Evolutionary conservation across 495 filamentous ascomycete species (phyloP).

Genomic region (Darksidea phi): DNA sequence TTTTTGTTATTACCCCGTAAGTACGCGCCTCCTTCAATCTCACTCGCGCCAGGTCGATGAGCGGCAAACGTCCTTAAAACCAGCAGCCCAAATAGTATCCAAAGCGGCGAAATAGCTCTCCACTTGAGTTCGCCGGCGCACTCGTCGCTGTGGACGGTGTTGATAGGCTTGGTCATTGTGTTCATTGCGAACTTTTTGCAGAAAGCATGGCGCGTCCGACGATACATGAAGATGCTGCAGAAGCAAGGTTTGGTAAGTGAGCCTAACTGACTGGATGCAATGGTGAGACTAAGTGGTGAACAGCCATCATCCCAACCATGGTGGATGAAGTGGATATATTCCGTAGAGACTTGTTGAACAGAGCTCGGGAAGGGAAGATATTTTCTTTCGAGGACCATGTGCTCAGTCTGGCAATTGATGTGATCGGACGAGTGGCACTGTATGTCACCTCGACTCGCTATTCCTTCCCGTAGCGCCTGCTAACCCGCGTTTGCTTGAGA

Average conservation of each 20-base stretch:
- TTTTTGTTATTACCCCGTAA: too few relatives aligned
- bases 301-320: slow-evolving; percentile 36
- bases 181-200: neutral
- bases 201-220: neutral
- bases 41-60: too few relatives aligned
- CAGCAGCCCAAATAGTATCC: too few relatives aligned
- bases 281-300: neutral
- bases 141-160: too few relatives aligned
- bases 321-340: slow-evolving; percentile 39
- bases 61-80: too few relatives aligned
- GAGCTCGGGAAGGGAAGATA: slow-evolving; percentile 28
- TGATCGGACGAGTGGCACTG: slow-evolving; percentile 32
- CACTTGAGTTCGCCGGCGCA: too few relatives aligned
- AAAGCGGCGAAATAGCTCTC: too few relatives aligned
- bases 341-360: slow-evolving; percentile 21
- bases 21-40: too few relatives aligned
- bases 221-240: neutral
- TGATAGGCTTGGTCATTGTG: too few relatives aligned
- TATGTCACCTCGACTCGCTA: neutral
- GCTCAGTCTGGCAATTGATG: slow-evolving; percentile 39
- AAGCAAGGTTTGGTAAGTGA: slow-evolving; percentile 1
- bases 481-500: neutral
- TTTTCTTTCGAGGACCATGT: slow-evolving; percentile 38
- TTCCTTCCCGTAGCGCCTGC: neutral
- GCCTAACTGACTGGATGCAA: neutral